Base-by-base conservation (phyloP, 495 filamentous ascomycete species). In the Aspergillus indologenus region DNA sequence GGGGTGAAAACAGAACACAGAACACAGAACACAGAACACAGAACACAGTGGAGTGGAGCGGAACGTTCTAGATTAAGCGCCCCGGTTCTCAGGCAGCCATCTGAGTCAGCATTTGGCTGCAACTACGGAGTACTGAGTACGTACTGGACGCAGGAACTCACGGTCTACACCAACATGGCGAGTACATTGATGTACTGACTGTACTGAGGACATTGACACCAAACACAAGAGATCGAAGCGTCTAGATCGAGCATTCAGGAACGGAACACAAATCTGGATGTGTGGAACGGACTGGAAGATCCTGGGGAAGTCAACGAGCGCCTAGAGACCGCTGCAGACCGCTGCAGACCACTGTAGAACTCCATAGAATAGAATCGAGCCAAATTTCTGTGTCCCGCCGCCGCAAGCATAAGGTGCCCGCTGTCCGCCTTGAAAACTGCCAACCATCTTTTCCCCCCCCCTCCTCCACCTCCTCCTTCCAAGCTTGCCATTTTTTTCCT, bases 311-410 rank as follows among this genome's bases (percentile, higher is more conserved):
- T 55, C 21, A 24, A 19, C 15, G 26, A 29, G 3, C 26, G 9
- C 9, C 26, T 4, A 29, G n/a, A n/a, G n/a, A n/a, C n/a, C n/a
- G n/a, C n/a, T n/a, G n/a, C n/a, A 29, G 26, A 29, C 26, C 26
- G 26, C 26, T 9, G 9, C 4, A 29, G 75, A 78, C 73, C 67
- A 55, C 60, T 71, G 75, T 78, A 70, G 75, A 78, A 78, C 61
- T 9, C 26, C 26, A 9, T 29, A 29, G 26, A 29, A 29, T 3
- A 4, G 26, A 71, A 61, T 66, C 61, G 67, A 65, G 64, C 57
- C 58, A 59, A 65, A 68, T 66, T 68, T 74, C 71, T 66, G 66
- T 67, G 66, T 56, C 50, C 49, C 50, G 64, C 57, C 54, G 57
- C 65, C 56, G 57, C 65, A 58, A 68, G 63, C 65, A 68, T 70